These are phyloP conservation scores for Sclerotiophoma versabilis DNA, from an alignment of 2,329 filamentous ascomycete species.

Conservation along the genomic window DNA sequence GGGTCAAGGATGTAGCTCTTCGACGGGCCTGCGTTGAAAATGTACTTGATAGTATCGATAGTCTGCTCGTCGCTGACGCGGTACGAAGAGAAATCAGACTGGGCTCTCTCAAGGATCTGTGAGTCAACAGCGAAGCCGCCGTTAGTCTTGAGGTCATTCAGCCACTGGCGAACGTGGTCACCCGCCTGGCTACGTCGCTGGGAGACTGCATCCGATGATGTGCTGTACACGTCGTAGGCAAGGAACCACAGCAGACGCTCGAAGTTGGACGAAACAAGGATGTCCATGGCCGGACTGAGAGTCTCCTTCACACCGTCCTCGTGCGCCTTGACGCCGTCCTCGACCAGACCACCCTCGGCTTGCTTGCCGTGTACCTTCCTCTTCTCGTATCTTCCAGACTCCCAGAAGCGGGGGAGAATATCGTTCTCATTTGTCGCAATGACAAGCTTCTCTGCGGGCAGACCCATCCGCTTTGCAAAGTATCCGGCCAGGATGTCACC, in stretches of 20 bases:
- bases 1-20: conserved; percentile 83
- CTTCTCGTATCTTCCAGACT: conserved; percentile 89
- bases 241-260: conserved; percentile 95
- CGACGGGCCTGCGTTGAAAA: conserved; percentile 58
- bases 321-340: conserved; percentile 68
- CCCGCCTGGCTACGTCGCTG: conserved; percentile 63
- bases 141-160: conserved; percentile 77
- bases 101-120: conserved; percentile 74
- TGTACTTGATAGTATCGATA: conserved; percentile 55
- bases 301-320: conserved; percentile 85
- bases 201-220: conserved; percentile 50
- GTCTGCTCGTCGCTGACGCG: conserved; percentile 64
- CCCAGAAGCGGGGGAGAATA: conserved; percentile 95
- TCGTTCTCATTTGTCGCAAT: conserved; percentile 98
- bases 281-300: conserved; percentile 95
- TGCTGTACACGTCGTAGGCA: conserved; percentile 63
- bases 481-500: conserved; percentile 93
- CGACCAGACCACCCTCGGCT: conserved; percentile 62
- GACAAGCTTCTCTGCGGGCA: conserved; percentile 86
- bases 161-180: conserved; percentile 79
- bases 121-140: conserved; percentile 84
- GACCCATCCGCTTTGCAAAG: conserved; percentile 88
- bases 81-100: conserved; percentile 81
- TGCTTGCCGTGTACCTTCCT: conserved; percentile 66
- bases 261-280: conserved; percentile 94